phyloP scores from a whole-genome alignment of 2,329 filamentous ascomycete species.

The Tolypocladium pustulatum region DNA sequence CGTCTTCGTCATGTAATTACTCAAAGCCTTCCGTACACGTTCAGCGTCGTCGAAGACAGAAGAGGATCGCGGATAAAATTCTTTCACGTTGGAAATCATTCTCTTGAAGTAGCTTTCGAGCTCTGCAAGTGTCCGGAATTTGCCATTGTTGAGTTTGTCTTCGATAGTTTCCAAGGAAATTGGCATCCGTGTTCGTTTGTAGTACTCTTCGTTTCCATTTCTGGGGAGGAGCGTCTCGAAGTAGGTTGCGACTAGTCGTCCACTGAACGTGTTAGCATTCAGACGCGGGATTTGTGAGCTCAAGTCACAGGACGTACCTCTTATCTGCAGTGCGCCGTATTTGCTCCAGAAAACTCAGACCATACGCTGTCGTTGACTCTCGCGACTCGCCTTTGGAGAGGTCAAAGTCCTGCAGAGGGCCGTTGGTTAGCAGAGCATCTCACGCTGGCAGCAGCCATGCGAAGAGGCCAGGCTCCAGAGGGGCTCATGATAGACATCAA shows the following conservation, averaged over 20 bases:
- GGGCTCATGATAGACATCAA: neutral
- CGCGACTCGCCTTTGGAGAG: conserved; percentile 47
- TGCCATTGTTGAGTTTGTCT: conserved; percentile 56
- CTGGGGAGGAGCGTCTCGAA: conserved; percentile 64
- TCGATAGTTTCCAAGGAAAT: conserved; percentile 71
- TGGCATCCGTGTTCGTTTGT: conserved; percentile 64
- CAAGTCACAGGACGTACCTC: conserved; percentile 44
- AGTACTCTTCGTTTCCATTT: conserved; percentile 62
- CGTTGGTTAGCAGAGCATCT: neutral
- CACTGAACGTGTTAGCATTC: conserved; percentile 34
- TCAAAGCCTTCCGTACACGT: conserved; percentile 73
- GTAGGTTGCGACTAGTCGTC: conserved; percentile 61
- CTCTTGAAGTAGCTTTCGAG: conserved; percentile 81
- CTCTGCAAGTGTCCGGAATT: conserved; percentile 60
- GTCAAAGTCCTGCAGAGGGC: conserved; percentile 27
- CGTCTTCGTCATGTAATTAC: conserved; percentile 77
- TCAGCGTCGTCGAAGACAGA: conserved; percentile 75
- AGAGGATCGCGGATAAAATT: conserved; percentile 66
- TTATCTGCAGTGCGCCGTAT: conserved; percentile 72
- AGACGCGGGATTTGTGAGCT: neutral
- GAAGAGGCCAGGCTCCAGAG: neutral
- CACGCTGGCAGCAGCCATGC: neutral
- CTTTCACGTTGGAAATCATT: conserved; percentile 79
- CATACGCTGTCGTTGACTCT: conserved; percentile 61
- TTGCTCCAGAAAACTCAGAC: conserved; percentile 63